Conservation (phyloP, 306 rosid genomes). For the Gastrolobium bilobum region DNA sequence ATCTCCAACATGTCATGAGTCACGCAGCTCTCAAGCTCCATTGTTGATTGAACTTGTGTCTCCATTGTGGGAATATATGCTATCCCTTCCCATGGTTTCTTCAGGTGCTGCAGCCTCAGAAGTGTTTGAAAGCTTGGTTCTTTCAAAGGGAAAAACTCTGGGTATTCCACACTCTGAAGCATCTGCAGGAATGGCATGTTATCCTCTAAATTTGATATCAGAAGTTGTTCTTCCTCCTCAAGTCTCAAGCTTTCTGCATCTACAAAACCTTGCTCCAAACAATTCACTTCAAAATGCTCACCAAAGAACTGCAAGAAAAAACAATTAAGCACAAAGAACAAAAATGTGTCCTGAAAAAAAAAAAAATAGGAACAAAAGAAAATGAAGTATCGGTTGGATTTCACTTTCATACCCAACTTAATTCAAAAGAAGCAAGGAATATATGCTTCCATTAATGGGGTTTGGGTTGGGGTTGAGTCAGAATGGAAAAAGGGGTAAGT, state of each 20-base stretch:
- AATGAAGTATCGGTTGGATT: slow-evolving; percentile 33
- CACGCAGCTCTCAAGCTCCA: slow-evolving; percentile 76
- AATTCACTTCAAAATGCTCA: slow-evolving; percentile 66
- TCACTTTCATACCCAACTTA: slow-evolving; percentile 40
- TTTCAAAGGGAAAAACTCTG: slow-evolving; percentile 62
- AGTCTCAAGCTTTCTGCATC: slow-evolving; percentile 51
- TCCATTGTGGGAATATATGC: slow-evolving; percentile 53
- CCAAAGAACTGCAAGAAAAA: slow-evolving; percentile 68
- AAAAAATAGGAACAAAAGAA: neutral
- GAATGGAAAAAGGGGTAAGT: slow-evolving; percentile 42
- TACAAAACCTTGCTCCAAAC: slow-evolving; percentile 61
- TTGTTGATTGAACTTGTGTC: slow-evolving; percentile 54
- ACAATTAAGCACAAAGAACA: slow-evolving; percentile 9
- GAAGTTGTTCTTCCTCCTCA: slow-evolving; percentile 56
- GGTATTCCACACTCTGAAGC: slow-evolving; percentile 80
- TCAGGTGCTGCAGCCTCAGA: slow-evolving; percentile 69
- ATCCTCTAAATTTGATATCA: slow-evolving; percentile 62
- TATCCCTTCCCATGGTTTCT: slow-evolving; percentile 64
- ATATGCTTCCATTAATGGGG: slow-evolving; percentile 48
- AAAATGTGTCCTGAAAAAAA: neutral
- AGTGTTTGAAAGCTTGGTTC: slow-evolving; percentile 82
- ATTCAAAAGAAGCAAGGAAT: slow-evolving; percentile 52
- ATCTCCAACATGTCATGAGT: slow-evolving; percentile 65
- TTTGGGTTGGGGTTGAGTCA: slow-evolving; percentile 41
- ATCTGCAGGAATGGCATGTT: slow-evolving; percentile 87